These are phyloP conservation scores for Microdochium trichocladiopsis DNA, from an alignment of 2,329 filamentous ascomycete species.

Conservation along the genomic window DNA sequence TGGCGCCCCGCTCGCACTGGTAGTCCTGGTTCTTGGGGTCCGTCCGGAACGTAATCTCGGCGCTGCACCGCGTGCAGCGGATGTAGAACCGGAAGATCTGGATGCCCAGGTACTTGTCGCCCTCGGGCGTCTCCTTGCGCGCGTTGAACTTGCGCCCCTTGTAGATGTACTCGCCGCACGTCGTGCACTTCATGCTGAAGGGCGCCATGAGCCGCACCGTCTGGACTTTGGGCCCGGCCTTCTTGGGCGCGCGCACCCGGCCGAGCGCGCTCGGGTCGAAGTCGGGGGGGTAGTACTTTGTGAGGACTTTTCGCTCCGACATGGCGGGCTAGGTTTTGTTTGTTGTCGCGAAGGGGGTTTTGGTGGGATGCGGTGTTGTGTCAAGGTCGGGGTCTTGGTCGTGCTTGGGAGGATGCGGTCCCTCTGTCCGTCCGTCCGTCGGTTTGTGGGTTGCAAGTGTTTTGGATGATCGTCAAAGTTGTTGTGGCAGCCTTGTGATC, in stretches of 20 bases:
- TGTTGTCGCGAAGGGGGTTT: too few relatives aligned
- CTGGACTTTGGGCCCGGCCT: slow-evolving; percentile 71
- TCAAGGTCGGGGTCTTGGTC: too few relatives aligned
- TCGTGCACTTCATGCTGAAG: slow-evolving; percentile 47
- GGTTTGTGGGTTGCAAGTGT: too few relatives aligned
- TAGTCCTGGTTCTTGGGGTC: slow-evolving; percentile 92
- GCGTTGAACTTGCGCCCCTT: slow-evolving; percentile 94
- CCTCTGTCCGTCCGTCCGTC: too few relatives aligned
- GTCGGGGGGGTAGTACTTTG: slow-evolving; percentile 63
- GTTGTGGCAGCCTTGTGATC: too few relatives aligned
- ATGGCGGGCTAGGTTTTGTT: slow-evolving; percentile 17
- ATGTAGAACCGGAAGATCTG: slow-evolving; percentile 89
- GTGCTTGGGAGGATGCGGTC: too few relatives aligned
- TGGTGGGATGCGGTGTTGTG: too few relatives aligned
- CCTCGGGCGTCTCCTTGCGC: slow-evolving; percentile 80
- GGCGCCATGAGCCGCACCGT: slow-evolving; percentile 88
- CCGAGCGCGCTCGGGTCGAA: slow-evolving; percentile 84
- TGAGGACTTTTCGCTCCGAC: slow-evolving; percentile 36
- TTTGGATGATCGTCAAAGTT: too few relatives aligned
- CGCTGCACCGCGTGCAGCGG: slow-evolving; percentile 76
- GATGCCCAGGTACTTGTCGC: slow-evolving; percentile 84
- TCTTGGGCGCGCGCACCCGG: slow-evolving; percentile 61
- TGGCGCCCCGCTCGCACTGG: slow-evolving; percentile 67
- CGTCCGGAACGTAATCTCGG: slow-evolving; percentile 87
- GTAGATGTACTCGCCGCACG: slow-evolving; percentile 73